phyloP scores from a whole-genome alignment of 768 basidiomycete genomes.

The Sporobolomyces phaffii region DNA sequence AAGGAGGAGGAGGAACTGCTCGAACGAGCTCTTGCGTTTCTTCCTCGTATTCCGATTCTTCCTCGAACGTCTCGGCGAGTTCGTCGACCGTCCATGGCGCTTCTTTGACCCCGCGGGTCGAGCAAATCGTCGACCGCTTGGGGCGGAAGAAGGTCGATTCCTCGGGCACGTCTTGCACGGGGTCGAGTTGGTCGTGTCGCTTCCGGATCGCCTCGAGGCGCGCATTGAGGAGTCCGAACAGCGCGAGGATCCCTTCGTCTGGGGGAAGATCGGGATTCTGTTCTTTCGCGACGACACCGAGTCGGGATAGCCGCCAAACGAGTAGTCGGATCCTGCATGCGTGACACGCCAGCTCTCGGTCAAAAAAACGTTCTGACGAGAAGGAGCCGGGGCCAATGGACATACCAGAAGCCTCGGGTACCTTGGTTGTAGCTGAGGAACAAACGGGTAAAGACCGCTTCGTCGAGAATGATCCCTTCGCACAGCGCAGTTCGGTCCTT shows the following conservation, averaged over 20 bases:
- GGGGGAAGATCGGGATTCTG: slow-evolving; percentile 31
- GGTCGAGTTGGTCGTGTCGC: slow-evolving; percentile 50
- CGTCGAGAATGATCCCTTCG: slow-evolving; percentile 47
- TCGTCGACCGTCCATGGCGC: slow-evolving; percentile 40
- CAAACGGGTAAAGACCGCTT: slow-evolving; percentile 47
- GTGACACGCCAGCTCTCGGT: neutral
- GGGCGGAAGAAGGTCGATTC: slow-evolving; percentile 36
- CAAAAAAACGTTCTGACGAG: too few species aligned
- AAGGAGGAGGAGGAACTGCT: neutral
- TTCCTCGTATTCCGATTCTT: slow-evolving; percentile 19
- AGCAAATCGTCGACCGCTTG: slow-evolving; percentile 41
- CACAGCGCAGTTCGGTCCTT: slow-evolving; percentile 48
- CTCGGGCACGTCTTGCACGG: slow-evolving; percentile 37
- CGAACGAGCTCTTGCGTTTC: slow-evolving; percentile 28
- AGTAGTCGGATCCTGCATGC: slow-evolving; percentile 42
- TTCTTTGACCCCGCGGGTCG: slow-evolving; percentile 42
- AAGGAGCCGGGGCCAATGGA: slow-evolving; percentile 31
- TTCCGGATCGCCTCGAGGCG: slow-evolving; percentile 49
- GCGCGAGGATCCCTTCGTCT: slow-evolving; percentile 40
- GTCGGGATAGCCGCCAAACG: slow-evolving; percentile 49
- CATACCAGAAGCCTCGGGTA: slow-evolving; percentile 41
- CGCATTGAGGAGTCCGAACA: slow-evolving; percentile 47
- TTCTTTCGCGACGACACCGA: slow-evolving; percentile 41
- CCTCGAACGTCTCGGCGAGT: slow-evolving; percentile 33
- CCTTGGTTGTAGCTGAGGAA: slow-evolving; percentile 48